Base-by-base conservation (phyloP, 2,329 filamentous ascomycete genomes). In the Cladosporium sphaerospermum region DNA sequence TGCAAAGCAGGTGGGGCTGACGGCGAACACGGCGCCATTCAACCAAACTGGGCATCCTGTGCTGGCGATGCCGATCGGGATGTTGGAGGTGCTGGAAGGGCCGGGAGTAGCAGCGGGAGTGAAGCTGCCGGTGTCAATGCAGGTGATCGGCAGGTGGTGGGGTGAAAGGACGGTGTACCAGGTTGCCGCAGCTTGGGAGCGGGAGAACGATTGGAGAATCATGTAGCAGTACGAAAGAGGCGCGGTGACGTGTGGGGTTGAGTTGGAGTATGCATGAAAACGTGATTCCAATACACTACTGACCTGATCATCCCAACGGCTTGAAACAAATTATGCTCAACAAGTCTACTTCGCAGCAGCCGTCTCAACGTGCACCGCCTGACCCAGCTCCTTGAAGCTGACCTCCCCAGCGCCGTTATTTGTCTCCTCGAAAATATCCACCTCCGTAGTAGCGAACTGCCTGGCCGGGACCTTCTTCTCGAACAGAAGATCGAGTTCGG, bases 401-500 rank as follows among this genome's bases (percentile, higher is more conserved):
- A 37, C n/a, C 7, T 41, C 39, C 3, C 46, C 46, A 40, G 16
- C 45, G n/a, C 37, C 36, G 3, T 36, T 31, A 1, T 28, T 31
- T 16, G 37, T 50, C 47, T 50, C 50, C 10, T 28, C 73, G 55
- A 82, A 83, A 3, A 81, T 78, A 65, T 83, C 76, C 2, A 82
- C 75, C 31, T 74, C 58, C 0, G 79, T 79, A 28, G 59, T 69
- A 1, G 82, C 79, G 67, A 93, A 95, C 62, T 89, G 85, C 61
- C 89, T 77, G 4, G 88, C 87, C 59, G 79, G 78, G 19, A 92
- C 73, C 1, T 79, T 75, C 57, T 81, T 78, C 72, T 95, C 88
- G 64, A 96, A 96, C 46, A 96, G 75, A 45, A 95, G 64, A 68
- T 96, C 89, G 53, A 96, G 74, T 70, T 96, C 90, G 8, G 89